phyloP scores from a whole-genome alignment of 176 grass and related monocot genomes.

The Aegilops tauschii region DNA sequence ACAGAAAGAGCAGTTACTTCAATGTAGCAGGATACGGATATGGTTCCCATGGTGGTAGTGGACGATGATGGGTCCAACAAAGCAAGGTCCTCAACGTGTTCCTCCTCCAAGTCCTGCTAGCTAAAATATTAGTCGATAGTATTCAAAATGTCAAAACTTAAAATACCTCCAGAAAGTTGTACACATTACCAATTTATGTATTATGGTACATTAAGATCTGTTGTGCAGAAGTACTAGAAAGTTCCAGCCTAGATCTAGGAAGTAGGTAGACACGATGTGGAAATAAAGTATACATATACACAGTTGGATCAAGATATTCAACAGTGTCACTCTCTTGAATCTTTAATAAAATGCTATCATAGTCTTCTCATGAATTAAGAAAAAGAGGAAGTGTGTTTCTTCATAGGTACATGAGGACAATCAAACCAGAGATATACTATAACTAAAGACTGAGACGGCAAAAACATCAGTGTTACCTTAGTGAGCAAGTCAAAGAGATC shows the following conservation, averaged over 20 bases:
- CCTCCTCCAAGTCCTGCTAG: slow-evolving; percentile 70
- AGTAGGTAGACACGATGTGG: neutral
- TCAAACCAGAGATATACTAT: neutral
- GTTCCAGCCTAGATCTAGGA: neutral
- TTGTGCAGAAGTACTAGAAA: neutral
- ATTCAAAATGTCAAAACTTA: slow-evolving; percentile 17
- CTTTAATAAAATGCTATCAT: neutral
- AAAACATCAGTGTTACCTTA: slow-evolving; percentile 52
- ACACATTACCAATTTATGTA: neutral
- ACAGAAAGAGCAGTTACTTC: slow-evolving; percentile 45
- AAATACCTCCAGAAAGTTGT: neutral
- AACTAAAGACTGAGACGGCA: neutral
- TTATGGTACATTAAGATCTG: neutral
- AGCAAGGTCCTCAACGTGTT: slow-evolving; percentile 60
- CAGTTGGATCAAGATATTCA: neutral
- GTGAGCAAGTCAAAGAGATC: slow-evolving; percentile 81
- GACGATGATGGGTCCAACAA: slow-evolving; percentile 79
- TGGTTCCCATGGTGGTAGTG: slow-evolving; percentile 56
- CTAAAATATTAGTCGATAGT: neutral
- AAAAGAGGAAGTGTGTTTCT: neutral
- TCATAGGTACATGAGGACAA: neutral
- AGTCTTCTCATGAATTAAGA: neutral
- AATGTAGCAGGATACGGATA: slow-evolving; percentile 59
- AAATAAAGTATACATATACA: neutral
- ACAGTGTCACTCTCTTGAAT: neutral